Conservation (phyloP, 2,329 filamentous ascomycete genomes). For the Arthrinium puccinioides region DNA sequence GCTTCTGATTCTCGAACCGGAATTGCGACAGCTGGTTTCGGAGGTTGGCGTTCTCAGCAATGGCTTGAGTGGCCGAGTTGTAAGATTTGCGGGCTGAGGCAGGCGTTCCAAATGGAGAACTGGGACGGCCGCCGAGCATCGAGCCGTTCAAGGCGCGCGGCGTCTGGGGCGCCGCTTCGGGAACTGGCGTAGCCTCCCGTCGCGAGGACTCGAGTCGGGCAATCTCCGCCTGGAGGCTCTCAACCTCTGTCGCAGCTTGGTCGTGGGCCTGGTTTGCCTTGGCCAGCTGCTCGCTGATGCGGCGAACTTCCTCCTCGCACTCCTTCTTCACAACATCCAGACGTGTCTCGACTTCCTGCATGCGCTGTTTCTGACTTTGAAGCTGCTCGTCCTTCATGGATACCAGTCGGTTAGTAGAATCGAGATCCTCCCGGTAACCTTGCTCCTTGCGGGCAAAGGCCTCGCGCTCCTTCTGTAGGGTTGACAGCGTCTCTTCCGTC, state of each 20-base stretch:
- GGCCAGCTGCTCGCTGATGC: slow-evolving; percentile 50
- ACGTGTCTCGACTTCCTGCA: slow-evolving; percentile 60
- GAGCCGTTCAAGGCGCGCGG: slow-evolving; percentile 51
- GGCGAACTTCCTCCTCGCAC: slow-evolving; percentile 52
- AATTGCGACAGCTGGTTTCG: slow-evolving; percentile 70
- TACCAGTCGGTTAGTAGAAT: slow-evolving; percentile 71
- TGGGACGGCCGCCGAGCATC: slow-evolving; percentile 40
- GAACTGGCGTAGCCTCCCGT: slow-evolving; percentile 27
- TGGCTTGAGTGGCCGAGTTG: slow-evolving; percentile 54
- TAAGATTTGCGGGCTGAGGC: slow-evolving; percentile 48
- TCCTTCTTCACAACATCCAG: slow-evolving; percentile 60
- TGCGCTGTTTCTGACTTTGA: slow-evolving; percentile 61
- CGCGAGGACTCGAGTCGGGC: slow-evolving; percentile 44
- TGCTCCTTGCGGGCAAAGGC: slow-evolving; percentile 76
- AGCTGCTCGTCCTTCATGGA: slow-evolving; percentile 75
- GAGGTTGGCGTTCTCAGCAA: slow-evolving; percentile 58
- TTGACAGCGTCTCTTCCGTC: slow-evolving; percentile 74
- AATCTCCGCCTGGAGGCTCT: slow-evolving; percentile 45
- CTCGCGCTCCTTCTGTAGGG: slow-evolving; percentile 80
- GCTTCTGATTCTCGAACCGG: slow-evolving; percentile 64
- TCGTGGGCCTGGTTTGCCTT: slow-evolving; percentile 40
- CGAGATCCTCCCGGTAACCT: slow-evolving; percentile 78
- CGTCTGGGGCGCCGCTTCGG: slow-evolving; percentile 50
- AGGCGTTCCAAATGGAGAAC: slow-evolving; percentile 56
- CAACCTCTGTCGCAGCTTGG: slow-evolving; percentile 39